These are phyloP conservation scores for Colletotrichum lentis DNA, from an alignment of 2,329 filamentous ascomycete genomes.

Conservation along the genomic window DNA sequence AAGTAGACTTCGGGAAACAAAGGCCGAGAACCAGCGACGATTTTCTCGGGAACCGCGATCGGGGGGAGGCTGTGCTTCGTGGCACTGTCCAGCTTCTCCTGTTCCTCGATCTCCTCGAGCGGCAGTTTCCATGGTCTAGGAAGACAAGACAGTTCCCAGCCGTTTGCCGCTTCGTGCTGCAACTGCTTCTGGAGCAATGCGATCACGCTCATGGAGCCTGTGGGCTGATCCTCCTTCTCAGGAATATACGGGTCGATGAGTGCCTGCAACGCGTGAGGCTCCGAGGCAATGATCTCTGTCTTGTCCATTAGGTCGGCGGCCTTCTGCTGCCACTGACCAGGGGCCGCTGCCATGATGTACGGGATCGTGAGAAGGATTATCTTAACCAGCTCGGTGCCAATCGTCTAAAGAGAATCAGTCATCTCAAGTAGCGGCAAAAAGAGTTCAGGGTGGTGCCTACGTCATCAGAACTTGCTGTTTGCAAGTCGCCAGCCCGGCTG, in stretches of 20 bases:
- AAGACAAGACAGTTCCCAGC: constrained; percentile 77
- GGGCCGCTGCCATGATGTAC: constrained; percentile 81
- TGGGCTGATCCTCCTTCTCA: constrained; percentile 68
- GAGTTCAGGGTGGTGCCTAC: constrained; percentile 61
- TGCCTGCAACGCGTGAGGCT: constrained; percentile 83
- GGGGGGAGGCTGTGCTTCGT: constrained; percentile 81
- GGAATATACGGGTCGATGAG: constrained; percentile 85
- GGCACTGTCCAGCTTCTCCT: constrained; percentile 65
- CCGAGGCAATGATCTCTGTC: constrained; percentile 92
- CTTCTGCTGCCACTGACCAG: constrained; percentile 74
- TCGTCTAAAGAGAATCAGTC: constrained; percentile 55
- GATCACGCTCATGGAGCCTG: constrained; percentile 74
- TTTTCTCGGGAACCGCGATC: constrained; percentile 77
- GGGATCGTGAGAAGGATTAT: constrained; percentile 95
- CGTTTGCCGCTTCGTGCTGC: constrained; percentile 74
- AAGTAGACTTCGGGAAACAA: constrained; percentile 94
- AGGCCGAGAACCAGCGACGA: constrained; percentile 76
- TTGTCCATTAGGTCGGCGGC: constrained; percentile 86
- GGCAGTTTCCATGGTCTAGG: constrained; percentile 74
- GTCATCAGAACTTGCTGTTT: constrained; percentile 92
- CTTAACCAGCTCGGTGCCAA: constrained; percentile 89
- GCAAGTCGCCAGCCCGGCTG: constrained; percentile 86
- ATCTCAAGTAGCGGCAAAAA: background rate
- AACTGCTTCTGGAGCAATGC: constrained; percentile 87
- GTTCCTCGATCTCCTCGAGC: constrained; percentile 66